Conservation (phyloP, 768 basidiomycete genomes). For the Tremella yokohamensis region DNA sequence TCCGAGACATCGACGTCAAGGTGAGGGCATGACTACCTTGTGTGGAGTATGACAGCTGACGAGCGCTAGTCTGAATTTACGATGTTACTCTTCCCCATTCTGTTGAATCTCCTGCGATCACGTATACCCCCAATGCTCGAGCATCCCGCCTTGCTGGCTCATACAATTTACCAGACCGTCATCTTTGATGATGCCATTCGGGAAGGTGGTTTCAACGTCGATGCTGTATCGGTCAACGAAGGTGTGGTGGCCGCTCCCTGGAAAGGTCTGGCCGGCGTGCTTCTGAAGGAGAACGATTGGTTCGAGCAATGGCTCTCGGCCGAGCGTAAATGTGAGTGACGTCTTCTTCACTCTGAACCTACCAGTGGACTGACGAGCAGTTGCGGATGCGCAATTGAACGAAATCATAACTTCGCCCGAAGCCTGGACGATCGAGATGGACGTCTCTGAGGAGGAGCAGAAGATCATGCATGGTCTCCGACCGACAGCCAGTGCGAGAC, state of each 20-base stretch:
- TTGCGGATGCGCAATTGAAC: slow-evolving; percentile 80
- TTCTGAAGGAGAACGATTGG: slow-evolving; percentile 81
- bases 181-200: slow-evolving; percentile 75
- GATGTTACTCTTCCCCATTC: slow-evolving; percentile 68
- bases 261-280: slow-evolving; percentile 75
- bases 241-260: slow-evolving; percentile 52
- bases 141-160: slow-evolving; percentile 81
- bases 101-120: slow-evolving; percentile 69
- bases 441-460: slow-evolving; percentile 57
- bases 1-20: slow-evolving; percentile 67
- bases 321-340: slow-evolving; percentile 74
- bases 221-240: slow-evolving; percentile 43
- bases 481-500: slow-evolving; percentile 77
- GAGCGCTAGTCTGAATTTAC: slow-evolving; percentile 72
- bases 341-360: neutral
- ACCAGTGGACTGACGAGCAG: slow-evolving; percentile 53
- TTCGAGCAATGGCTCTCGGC: slow-evolving; percentile 85
- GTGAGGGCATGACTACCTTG: slow-evolving; percentile 54
- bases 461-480: slow-evolving; percentile 54
- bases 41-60: neutral
- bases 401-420: slow-evolving; percentile 74
- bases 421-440: slow-evolving; percentile 80
- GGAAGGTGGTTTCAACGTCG: slow-evolving; percentile 68
- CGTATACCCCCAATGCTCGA: slow-evolving; percentile 70
- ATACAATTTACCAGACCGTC: slow-evolving; percentile 90